Percentiles rank a stretch among this genome's conserved stretches.
Evolutionary conservation across 164 flowering plant species (phyloP).

Genomic region (Litsea cubeba): DNA sequence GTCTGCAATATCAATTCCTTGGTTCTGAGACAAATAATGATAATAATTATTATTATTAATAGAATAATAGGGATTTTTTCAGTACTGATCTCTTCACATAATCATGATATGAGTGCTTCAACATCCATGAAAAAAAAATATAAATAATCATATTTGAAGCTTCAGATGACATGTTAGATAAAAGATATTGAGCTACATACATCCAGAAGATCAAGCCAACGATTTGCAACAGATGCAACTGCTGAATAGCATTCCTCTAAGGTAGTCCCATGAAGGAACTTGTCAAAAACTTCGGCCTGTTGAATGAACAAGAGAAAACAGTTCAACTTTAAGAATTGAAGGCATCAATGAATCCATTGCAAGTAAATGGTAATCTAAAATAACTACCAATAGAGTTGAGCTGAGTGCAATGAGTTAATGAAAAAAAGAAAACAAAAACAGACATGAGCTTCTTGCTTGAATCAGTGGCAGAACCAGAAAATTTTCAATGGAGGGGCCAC

Average conservation of each 20-base stretch:
- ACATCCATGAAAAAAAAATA: neutral
- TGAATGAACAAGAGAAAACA: neutral
- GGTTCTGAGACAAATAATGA: conserved; percentile 48
- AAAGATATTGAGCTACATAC: conserved; percentile 39
- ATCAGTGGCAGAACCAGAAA: no score
- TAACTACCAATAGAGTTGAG: no score
- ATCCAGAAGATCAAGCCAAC: conserved; percentile 99
- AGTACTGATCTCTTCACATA: neutral
- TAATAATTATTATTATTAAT: neutral
- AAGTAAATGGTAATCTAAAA: no score
- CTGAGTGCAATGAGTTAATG: no score
- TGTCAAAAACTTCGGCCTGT: conserved; percentile 99
- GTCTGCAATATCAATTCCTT: conserved; percentile 91
- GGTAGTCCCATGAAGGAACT: conserved; percentile 86
- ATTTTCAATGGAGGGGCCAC: no score
- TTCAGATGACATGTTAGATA: neutral
- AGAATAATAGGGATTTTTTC: neutral
- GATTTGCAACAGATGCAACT: conserved; percentile 91
- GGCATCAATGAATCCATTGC: neutral
- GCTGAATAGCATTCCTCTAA: conserved; percentile 91
- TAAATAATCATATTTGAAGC: neutral
- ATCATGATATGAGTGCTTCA: neutral
- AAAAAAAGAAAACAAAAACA: no score
- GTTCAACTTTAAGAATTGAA: neutral
- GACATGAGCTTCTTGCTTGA: no score